Base-by-base conservation (phyloP, 2,329 filamentous ascomycete genomes). In the Talaromyces sp. region DNA sequence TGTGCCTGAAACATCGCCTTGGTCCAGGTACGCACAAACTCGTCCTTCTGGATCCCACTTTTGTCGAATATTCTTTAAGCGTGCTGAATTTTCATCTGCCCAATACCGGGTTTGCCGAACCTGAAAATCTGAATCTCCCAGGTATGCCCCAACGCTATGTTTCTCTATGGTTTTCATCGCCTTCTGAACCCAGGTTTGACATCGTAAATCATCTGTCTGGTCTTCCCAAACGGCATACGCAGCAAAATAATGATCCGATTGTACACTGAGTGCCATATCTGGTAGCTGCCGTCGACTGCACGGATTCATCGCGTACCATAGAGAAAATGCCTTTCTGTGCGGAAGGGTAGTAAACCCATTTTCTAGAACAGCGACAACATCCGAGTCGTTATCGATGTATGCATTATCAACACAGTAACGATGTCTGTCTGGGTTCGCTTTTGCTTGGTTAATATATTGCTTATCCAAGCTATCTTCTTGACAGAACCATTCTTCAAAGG, bases 161-260 rank as follows among this genome's bases (percentile, higher is more conserved):
- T 64, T 63, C 65, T 79, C 77, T 2, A 81, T 70, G 6, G 66
- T 52, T 40, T 64, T 62, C 63, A 72, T 73, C 7, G 69, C 54
- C 27, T 66, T 51, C 16, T 60, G 58, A 23, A 64, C 60, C 18
- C 63, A 65, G 28, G 61, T 42, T 33, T 54, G 62, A 55, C 52
- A 60, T 18, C 12, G 23, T 14, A 31, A 33, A 34, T 64, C 62
- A 5, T 64, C 62, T 7, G 18, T 18, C 27, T 61, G 56, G 14
- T 54, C 71, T 60, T 81, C 77, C 78, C 80, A 84, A 9, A 82
- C 70, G 1, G 78, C 73, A 64, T 84, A 84, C 4, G 81, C 61
- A 7, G 82, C 80, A 66, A 84, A 80, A 68, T 84, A 84, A 67
- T 84, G 81, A 65, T 84, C 81, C 0, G 75, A 76, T 58, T 84